Conservation (phyloP, 441 rosid genomes). For the Adansonia grandidieri region DNA sequence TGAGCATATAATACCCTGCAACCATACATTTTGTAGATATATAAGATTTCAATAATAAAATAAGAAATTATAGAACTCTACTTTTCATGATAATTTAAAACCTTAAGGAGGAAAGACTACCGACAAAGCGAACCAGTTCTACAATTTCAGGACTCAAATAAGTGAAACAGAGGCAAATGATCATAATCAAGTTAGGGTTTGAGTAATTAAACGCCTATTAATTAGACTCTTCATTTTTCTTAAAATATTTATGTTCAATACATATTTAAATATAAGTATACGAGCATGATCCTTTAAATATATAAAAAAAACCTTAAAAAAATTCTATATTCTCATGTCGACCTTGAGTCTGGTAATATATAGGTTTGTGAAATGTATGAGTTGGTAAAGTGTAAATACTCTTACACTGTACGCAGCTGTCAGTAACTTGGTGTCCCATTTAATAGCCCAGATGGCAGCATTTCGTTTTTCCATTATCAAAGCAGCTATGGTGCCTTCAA, state of each 20-base stretch:
- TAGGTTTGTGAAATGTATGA: background rate
- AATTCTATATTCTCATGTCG: no score
- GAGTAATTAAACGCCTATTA: no score
- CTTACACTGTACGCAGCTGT: conserved; percentile 86
- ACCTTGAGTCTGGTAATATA: no score
- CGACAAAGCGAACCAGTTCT: no score
- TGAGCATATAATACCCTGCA: conserved; percentile 84
- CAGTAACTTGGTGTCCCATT: conserved; percentile 78
- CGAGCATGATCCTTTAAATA: no score
- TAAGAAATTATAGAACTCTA: no score
- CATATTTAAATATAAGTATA: no score
- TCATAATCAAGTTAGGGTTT: background rate
- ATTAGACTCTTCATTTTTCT: no score
- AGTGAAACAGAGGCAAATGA: background rate
- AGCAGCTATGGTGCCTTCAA: conserved; percentile 63
- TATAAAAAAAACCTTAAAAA: no score
- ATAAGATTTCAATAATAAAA: background rate
- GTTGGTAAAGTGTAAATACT: background rate
- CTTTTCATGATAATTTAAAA: no score
- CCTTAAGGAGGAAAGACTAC: background rate
- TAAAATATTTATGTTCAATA: no score
- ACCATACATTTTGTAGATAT: background rate
- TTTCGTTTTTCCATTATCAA: conserved; percentile 68
- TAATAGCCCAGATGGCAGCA: conserved; percentile 56
- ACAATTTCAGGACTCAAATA: background rate